Base-by-base conservation (phyloP, 768 basidiomycete species). In the Pleurotus citrinopileatus region DNA sequence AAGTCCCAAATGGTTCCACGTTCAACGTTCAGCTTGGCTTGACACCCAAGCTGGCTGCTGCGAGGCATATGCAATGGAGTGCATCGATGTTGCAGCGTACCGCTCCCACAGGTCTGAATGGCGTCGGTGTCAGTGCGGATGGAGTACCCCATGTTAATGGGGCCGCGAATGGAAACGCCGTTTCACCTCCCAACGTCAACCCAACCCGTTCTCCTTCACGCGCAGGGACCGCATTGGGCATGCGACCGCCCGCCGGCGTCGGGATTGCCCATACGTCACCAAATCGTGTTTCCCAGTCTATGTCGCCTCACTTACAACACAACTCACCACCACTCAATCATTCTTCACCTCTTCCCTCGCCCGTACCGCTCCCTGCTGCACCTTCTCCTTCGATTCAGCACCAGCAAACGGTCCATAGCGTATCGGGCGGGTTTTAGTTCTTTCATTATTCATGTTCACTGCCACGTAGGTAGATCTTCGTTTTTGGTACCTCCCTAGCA, bases 151-250 rank as follows among this genome's bases (percentile, higher is more conserved):
- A 29, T 22, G 17, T 37, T 5, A 51, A 51, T 25, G 58, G n/a
- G 55, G 42, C 28, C 22, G 59, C 67, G 50, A 66, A 61, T 27
- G 63, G 63, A 9, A 34, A 65, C 63, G 25, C 67, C 68, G 4
- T 78, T 68, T 57, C n/a, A n/a, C 77, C 75, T 23, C 59, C 63
- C 13, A 72, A 77, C 55, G 60, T 71, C n/a, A 61, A 68, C 8
- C 72, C 70, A 32, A 67, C 70, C 17, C 75, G 48, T 19, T 51
- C 57, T 2, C 76, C 76, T 20, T 60, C 60, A 15, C 76, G 83
- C 20, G 75, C 77, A 9, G 79, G 83, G 2, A 85, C 84, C 0
- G 76, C 79, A 17, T 83, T 82, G 60, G 83, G 84, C 4, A 74
- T 73, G n/a, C 78, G 81, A 40, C 70, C 72, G 68, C 10, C 65